Percentiles rank a stretch among this genome's conserved stretches.
Evolutionary conservation across 768 basidiomycete species (phyloP).

Genomic region (Crepidotus variabilis): DNA sequence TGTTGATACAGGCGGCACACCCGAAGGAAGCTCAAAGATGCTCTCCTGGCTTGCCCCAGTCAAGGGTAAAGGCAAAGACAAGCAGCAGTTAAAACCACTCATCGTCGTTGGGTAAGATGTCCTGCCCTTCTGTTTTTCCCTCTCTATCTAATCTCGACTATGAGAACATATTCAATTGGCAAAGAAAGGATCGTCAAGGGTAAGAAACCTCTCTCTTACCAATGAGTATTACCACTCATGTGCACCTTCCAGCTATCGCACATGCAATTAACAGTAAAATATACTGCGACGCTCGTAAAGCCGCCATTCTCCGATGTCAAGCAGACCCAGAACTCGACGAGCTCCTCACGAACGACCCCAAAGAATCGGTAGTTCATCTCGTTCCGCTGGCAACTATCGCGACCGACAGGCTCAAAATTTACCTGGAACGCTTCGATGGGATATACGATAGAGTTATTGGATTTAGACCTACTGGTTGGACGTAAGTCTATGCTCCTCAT

Average conservation of each 20-base stretch:
- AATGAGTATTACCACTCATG: conserved; percentile 1
- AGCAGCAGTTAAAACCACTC: conserved; percentile 31
- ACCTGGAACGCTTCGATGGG: conserved; percentile 71
- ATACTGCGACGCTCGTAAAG: conserved; percentile 86
- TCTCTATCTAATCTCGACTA: background rate
- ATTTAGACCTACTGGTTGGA: conserved; percentile 96
- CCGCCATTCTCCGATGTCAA: conserved; percentile 79
- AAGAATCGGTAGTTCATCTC: conserved; percentile 78
- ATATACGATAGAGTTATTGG: conserved; percentile 72
- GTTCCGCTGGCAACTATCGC: conserved; percentile 75
- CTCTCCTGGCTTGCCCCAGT: conserved; percentile 43
- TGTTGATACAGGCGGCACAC: conserved; percentile 35
- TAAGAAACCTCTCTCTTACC: conserved; percentile 21
- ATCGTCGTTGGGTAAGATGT: conserved; percentile 68
- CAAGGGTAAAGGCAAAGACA: conserved; percentile 33
- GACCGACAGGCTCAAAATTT: conserved; percentile 72
- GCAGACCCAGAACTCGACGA: conserved; percentile 78
- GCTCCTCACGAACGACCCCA: conserved; percentile 73
- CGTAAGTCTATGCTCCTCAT: conserved; percentile 57
- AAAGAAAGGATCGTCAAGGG: conserved; percentile 98
- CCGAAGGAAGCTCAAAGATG: conserved; percentile 35
- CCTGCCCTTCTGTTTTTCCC: background rate
- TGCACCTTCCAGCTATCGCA: conserved; percentile 63
- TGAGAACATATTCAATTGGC: conserved; percentile 92
- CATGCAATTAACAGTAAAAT: conserved; percentile 76